These are phyloP conservation scores for Auricularia sp. DNA, from an alignment of 768 basidiomycete genomes.

Conservation along the genomic window DNA sequence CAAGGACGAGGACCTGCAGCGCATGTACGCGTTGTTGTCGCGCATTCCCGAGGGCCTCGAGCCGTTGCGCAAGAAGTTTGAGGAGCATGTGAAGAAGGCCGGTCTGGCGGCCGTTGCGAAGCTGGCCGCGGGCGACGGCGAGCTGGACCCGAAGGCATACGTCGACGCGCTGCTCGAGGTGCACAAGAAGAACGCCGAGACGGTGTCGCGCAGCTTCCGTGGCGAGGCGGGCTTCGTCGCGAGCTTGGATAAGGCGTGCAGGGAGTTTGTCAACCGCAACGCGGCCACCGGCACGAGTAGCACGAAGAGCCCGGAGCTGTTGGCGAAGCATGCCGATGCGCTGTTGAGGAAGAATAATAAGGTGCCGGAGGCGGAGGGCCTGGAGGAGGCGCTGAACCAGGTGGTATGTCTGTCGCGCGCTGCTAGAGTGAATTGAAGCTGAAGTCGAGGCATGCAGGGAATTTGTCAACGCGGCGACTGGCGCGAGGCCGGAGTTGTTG, in stretches of 20 bases:
- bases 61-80: no score
- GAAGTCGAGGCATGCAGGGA: no score
- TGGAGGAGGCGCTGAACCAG: constrained; percentile 82
- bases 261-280: constrained; percentile 92
- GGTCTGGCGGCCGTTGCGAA: no score
- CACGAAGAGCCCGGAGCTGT: constrained; percentile 80
- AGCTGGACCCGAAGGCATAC: constrained; percentile 78
- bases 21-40: no score
- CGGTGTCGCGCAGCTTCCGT: no score
- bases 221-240: constrained; percentile 92
- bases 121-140: constrained; percentile 40
- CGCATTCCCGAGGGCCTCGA: no score
- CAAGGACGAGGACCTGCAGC: no score
- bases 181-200: constrained; percentile 83
- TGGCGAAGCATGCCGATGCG: constrained; percentile 87
- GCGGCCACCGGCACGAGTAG: constrained; percentile 71
- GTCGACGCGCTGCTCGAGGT: constrained; percentile 88
- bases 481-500: no score
- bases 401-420: constrained; percentile 70
- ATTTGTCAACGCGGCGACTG: no score
- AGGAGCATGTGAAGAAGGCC: no score
- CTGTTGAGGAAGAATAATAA: constrained; percentile 92
- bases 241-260: constrained; percentile 80
- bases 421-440: no score
- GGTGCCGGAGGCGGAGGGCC: constrained; percentile 80